phyloP scores from a whole-genome alignment of 345 rosid species.

The Gynandropsis gynandra region DNA sequence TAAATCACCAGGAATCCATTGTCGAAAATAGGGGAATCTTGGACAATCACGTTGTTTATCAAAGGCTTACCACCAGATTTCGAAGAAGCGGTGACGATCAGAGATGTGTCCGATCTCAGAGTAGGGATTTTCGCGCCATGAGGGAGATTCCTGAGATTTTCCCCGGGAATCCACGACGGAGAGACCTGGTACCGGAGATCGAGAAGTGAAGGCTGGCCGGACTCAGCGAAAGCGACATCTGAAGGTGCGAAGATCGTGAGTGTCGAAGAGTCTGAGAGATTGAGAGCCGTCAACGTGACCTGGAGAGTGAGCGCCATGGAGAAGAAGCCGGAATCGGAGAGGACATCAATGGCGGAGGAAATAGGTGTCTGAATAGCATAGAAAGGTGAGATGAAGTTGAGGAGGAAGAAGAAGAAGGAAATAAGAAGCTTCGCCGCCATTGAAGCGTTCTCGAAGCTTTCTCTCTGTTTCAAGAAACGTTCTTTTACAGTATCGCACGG shows the following conservation, averaged over 20 bases:
- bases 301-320: slow-evolving; percentile 41
- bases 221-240: slow-evolving; percentile 26
- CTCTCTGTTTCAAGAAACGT: slow-evolving; percentile 3
- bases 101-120: slow-evolving; percentile 21
- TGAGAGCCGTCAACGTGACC: slow-evolving; percentile 24
- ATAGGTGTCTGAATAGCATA: slow-evolving; percentile 18
- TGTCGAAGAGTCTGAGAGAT: slow-evolving; percentile 24
- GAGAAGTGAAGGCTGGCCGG: slow-evolving; percentile 33
- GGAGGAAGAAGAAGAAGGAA: slow-evolving; percentile 13
- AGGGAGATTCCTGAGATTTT: slow-evolving; percentile 23
- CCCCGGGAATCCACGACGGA: slow-evolving; percentile 24
- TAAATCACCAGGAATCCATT: slow-evolving; percentile 29
- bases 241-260: slow-evolving; percentile 39
- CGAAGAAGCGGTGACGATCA: slow-evolving; percentile 22
- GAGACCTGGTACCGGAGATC: slow-evolving; percentile 31
- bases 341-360: slow-evolving; percentile 26
- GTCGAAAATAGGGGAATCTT: slow-evolving; percentile 29
- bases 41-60: slow-evolving; percentile 30
- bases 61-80: slow-evolving; percentile 3
- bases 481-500: neutral
- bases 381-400: slow-evolving; percentile 9
- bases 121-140: slow-evolving; percentile 34
- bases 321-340: slow-evolving; percentile 34
- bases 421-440: slow-evolving; percentile 25
- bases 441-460: slow-evolving; percentile 14